Percentiles rank a stretch among this genome's conserved stretches.
These are phyloP conservation scores for Glomus cerebriforme DNA, from an alignment of 192 early-diverging fungal species.

Conservation along the genomic window DNA sequence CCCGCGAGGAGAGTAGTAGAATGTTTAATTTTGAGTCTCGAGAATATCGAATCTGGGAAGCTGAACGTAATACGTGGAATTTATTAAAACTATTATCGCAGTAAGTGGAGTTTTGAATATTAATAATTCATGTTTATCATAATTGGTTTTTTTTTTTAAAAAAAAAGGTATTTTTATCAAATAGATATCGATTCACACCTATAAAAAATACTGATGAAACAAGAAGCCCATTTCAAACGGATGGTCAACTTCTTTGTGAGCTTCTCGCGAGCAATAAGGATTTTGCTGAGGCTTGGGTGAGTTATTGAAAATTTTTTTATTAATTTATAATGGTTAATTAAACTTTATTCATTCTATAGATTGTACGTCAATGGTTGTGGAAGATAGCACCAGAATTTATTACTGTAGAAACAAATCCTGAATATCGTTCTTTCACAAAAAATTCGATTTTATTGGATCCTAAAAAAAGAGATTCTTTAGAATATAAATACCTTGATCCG, in stretches of 20 bases:
- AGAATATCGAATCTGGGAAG: neutral
- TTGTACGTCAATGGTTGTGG: slow-evolving; percentile 24
- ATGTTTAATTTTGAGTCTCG: neutral
- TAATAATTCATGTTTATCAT: neutral
- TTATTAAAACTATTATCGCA: neutral
- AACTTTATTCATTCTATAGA: neutral
- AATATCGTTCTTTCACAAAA: neutral
- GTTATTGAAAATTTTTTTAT: neutral
- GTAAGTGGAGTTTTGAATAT: neutral
- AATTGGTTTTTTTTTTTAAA: neutral
- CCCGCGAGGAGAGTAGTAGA: neutral
- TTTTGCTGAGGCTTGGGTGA: slow-evolving; percentile 23
- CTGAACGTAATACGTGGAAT: slow-evolving; percentile 21
- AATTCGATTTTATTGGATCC: neutral
- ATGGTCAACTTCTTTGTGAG: neutral
- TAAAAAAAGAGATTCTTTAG: neutral
- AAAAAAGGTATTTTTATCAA: neutral
- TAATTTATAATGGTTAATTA: neutral
- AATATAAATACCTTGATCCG: neutral
- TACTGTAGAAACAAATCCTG: slow-evolving; percentile 9
- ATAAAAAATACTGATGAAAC: neutral
- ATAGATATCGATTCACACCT: neutral
- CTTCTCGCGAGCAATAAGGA: neutral
- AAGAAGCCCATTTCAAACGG: neutral
- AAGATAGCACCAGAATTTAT: neutral